These are phyloP conservation scores for Pelargonium fulgidum DNA, from an alignment of 441 rosid species.

Conservation along the genomic window DNA sequence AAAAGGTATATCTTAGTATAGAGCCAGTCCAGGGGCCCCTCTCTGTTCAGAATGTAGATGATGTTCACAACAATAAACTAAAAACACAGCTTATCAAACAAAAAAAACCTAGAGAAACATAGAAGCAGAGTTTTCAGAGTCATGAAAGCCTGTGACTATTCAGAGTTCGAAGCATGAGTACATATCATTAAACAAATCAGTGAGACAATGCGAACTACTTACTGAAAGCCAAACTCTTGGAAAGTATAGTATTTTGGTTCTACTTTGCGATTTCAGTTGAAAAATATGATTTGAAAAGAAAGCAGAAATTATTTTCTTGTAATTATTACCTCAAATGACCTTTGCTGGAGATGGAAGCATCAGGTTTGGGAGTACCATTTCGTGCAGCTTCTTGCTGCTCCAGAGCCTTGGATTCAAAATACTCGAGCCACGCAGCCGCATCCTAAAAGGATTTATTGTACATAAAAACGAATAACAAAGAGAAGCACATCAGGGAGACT, in stretches of 20 bases:
- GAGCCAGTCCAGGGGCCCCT: background rate
- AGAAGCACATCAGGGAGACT: constrained; percentile 7
- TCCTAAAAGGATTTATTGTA: constrained; percentile 39
- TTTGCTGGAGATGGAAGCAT: constrained; percentile 80
- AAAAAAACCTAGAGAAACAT: too few species aligned
- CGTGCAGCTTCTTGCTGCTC: constrained; percentile 91
- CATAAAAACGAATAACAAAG: constrained; percentile 14
- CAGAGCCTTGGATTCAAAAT: constrained; percentile 70
- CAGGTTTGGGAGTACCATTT: constrained; percentile 76
- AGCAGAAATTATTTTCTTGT: constrained; percentile 7
- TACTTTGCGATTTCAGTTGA: background rate
- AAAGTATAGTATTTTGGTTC: background rate
- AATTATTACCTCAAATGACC: constrained; percentile 63
- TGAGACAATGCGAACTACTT: constrained; percentile 4
- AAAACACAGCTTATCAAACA: too few species aligned
- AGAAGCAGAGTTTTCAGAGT: too few species aligned
- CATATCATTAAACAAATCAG: background rate
- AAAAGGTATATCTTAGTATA: background rate
- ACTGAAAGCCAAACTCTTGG: constrained; percentile 11
- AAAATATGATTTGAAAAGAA: background rate
- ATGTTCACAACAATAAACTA: too few species aligned
- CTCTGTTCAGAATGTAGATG: too few species aligned
- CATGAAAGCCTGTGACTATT: too few species aligned
- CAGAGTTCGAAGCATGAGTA: background rate
- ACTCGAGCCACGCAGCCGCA: constrained; percentile 86